These are phyloP conservation scores for Entomortierella beljakovae DNA, from an alignment of 192 early-diverging fungal species.

Conservation along the genomic window DNA sequence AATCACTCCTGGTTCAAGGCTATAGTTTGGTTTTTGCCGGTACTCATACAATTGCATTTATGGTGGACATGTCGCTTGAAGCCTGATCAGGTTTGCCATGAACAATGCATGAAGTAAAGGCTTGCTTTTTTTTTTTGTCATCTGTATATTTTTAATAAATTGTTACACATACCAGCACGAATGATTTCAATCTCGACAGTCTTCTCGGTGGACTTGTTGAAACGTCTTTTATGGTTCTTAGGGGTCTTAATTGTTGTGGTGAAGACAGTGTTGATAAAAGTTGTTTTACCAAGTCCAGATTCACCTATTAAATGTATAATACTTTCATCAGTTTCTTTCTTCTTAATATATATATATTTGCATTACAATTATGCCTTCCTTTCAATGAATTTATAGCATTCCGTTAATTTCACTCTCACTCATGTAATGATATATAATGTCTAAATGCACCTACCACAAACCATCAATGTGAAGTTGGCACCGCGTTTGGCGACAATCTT, in stretches of 20 bases:
- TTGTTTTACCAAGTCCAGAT: constrained; percentile 98
- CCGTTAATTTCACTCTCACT: neutral
- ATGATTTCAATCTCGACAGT: constrained; percentile 99
- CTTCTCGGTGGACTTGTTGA: constrained; percentile 91
- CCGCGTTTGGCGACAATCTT: constrained; percentile 98
- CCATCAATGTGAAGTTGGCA: constrained; percentile 96
- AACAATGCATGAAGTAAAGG: neutral
- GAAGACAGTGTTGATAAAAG: constrained; percentile 99
- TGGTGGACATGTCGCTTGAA: too few relatives aligned
- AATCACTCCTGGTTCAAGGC: constrained; percentile 5
- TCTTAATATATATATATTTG: neutral
- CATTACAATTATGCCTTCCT: neutral
- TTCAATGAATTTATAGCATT: neutral
- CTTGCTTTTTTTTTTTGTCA: neutral
- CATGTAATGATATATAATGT: neutral
- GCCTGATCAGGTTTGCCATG: too few relatives aligned
- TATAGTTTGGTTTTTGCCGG: neutral
- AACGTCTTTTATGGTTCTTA: constrained; percentile 83
- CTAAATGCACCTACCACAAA: constrained; percentile 76
- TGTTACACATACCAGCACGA: constrained; percentile 78
- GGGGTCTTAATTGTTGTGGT: constrained; percentile 94
- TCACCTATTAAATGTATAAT: constrained; percentile 74
- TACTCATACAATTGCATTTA: neutral
- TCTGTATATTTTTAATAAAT: neutral
- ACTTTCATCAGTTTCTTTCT: neutral